Evolutionary conservation across 352 stramenopile genomes (phyloP), one percentile per base, ranked within the genome.

Genomic region (Plasmopara viticola): DNA sequence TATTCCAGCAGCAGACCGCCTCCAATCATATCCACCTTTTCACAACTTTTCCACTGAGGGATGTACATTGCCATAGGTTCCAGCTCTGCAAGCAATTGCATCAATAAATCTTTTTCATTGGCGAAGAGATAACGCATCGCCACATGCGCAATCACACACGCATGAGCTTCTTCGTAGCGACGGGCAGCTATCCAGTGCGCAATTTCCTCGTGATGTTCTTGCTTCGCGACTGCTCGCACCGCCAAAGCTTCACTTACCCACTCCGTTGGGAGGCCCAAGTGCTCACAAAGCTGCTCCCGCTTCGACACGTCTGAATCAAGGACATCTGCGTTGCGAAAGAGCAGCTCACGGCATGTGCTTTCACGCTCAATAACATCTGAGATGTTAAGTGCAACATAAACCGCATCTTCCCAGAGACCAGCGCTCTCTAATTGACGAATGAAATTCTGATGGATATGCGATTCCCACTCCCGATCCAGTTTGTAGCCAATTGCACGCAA

Each of bases 301-400:
- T 65, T 66, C 14, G 61, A 59, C 14, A 46, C 35, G 28, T 76
- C 53, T 7, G 61, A 60, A 30, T 68, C 53, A 7, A 86, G 53
- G 44, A 77, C 65, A 52, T 87, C 75, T 9, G 66, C 76, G 44
- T 91, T 84, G 9, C 79, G 78, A 50, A 80, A 71, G 5, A 94
- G 63, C 17, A 95, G 47, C 14, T 70, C 65, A 30, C 75, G 78
- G 20, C 74, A 82, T 4, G 79, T 84, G 35, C 59, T 48, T 13
- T 72, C 70, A 15, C 85, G 83, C 60, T 90, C 78, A 9, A 31
- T 53, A 13, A 53, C 56, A 31, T 84, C 60, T 7, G 72, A 75
- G 48, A 93, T 85, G 49, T 86, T 93, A 12, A 92, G 67, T 12
- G 82, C 64, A 29, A 95, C 83, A 53, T 91, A 92, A 7, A 91